phyloP scores from a whole-genome alignment of 306 rosid genomes.

The Quercus variabilis region DNA sequence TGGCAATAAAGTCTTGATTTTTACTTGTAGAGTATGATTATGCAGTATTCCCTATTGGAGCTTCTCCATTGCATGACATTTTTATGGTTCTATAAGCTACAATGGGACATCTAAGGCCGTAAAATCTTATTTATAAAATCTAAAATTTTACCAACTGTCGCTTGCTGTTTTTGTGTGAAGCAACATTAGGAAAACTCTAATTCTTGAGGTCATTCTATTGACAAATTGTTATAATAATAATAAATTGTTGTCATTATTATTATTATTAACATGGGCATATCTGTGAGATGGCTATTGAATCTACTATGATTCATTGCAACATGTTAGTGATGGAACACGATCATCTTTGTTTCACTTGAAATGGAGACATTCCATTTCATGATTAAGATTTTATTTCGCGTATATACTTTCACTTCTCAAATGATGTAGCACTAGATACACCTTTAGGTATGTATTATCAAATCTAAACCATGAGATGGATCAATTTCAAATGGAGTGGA shows the following conservation, averaged over 20 bases:
- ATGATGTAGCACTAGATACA: no score
- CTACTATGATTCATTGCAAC: conserved; percentile 4
- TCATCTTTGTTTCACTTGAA: no score
- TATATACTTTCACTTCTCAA: no score
- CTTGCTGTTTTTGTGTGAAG: conserved; percentile 6
- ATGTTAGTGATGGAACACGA: background rate
- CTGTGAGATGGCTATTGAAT: background rate
- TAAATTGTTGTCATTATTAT: no score
- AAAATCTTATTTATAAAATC: background rate
- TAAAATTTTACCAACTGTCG: conserved; percentile 12
- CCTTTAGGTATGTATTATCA: no score
- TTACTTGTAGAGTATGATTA: background rate
- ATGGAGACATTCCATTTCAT: no score
- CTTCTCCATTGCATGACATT: background rate
- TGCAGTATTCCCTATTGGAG: background rate
- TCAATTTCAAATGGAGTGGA: no score
- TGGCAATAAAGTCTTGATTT: background rate
- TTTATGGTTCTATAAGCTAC: background rate
- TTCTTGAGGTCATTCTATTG: conserved; percentile 11
- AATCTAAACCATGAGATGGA: no score
- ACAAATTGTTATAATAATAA: background rate
- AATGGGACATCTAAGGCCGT: background rate
- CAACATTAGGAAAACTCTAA: background rate
- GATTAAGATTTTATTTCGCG: no score
- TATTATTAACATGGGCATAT: background rate